phyloP scores from a whole-genome alignment of 2,329 filamentous ascomycete species.

The Cladophialophora bantiana region DNA sequence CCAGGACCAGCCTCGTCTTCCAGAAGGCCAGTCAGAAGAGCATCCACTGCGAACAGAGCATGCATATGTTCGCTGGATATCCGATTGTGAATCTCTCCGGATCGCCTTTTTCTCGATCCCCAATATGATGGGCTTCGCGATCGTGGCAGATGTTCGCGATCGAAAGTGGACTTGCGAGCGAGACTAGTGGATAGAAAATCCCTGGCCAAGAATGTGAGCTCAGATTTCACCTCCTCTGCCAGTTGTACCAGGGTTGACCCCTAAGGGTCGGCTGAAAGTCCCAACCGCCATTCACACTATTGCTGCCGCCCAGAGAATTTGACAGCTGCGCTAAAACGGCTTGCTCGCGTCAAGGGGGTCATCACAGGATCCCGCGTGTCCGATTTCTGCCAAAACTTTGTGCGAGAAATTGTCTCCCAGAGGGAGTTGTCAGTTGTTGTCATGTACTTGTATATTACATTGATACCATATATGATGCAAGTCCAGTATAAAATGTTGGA shows the following conservation, averaged over 20 bases:
- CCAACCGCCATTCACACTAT: neutral
- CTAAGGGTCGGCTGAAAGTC: neutral
- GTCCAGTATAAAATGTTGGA: slow-evolving; percentile 2
- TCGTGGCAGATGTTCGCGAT: neutral
- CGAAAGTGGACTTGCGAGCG: neutral
- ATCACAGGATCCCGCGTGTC: neutral
- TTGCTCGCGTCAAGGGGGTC: neutral
- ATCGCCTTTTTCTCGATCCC: neutral
- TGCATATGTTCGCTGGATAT: neutral
- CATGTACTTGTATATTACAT: slow-evolving; percentile 3
- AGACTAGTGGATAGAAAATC: neutral
- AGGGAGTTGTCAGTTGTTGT: neutral
- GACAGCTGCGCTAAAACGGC: neutral
- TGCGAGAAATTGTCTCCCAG: neutral
- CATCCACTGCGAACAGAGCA: neutral
- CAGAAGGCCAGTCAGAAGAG: neutral
- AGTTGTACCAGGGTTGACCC: neutral
- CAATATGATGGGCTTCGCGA: neutral
- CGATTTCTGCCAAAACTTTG: neutral
- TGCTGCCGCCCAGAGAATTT: neutral
- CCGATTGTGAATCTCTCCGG: neutral
- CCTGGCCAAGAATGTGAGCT: neutral
- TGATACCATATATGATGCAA: neutral
- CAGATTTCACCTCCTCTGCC: neutral
- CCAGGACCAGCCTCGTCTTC: neutral